phyloP scores from a whole-genome alignment of 805 yeast species.

The Schwanniomyces polymorphus region DNA sequence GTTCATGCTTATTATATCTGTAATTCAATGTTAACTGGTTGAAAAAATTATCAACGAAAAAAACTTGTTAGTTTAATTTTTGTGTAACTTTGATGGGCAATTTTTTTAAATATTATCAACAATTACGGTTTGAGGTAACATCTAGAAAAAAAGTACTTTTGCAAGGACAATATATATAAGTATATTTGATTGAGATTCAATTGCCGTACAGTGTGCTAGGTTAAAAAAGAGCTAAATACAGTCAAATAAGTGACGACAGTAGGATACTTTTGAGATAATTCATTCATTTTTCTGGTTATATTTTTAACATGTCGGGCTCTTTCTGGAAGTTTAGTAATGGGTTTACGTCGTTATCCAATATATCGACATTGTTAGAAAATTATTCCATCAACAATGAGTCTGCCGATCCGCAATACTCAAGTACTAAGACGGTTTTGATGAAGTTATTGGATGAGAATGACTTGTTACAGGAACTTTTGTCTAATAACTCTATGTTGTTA shows the following conservation, averaged over 20 bases:
- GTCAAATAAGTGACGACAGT: background rate
- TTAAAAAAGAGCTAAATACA: background rate
- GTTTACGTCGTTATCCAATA: slow-evolving; percentile 42
- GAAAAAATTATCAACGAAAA: background rate
- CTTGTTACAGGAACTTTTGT: slow-evolving; percentile 41
- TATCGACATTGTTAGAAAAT: slow-evolving; percentile 39
- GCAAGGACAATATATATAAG: background rate
- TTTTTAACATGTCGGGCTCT: slow-evolving; percentile 39
- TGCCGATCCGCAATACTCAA: slow-evolving; percentile 13
- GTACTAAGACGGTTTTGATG: slow-evolving; percentile 25
- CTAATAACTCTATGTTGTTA: slow-evolving; percentile 41
- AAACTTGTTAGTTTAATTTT: background rate
- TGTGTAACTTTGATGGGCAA: background rate
- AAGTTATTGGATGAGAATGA: slow-evolving; percentile 44
- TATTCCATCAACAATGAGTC: slow-evolving; percentile 21
- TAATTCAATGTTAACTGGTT: background rate
- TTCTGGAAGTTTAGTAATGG: slow-evolving; percentile 50
- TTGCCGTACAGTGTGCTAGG: background rate
- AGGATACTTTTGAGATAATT: background rate
- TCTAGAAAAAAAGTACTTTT: background rate
- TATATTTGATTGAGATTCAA: background rate
- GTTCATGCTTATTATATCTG: background rate
- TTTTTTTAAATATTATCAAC: background rate
- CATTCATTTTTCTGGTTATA: background rate
- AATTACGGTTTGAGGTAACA: background rate